Evolutionary conservation across 164 flowering plant genomes (phyloP), one percentile per base, ranked within the genome.

Genomic region (Saururus chinensis): DNA sequence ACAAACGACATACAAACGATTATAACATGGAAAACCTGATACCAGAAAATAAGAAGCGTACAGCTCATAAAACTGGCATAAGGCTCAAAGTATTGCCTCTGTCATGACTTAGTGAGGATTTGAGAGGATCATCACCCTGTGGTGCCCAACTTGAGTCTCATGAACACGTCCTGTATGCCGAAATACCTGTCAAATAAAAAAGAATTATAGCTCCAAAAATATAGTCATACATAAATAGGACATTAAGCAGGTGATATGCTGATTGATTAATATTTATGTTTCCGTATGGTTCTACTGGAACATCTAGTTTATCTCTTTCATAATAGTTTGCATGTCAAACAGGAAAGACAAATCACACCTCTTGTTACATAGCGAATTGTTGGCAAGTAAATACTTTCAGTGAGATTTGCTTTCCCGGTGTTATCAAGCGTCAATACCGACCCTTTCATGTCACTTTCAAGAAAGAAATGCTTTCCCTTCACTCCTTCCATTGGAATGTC

Each of bases 101-200:
- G 8, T 0, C 73, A n/a, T n/a, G n/a, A n/a, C n/a, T n/a, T 61
- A 74, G 17, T 78, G 81, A 62, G 90, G 92, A 73, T 83, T 89
- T 63, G 74, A 40, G 22, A 92, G 82, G 65, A 83, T 78, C 70
- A 89, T 72, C 35, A 90, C 95, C 10, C 97, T 92, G 35, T 88
- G 77, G 73, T 85, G 97, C 24, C 96, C 92, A 71, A 82, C 77
- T 55, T 97, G 73, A 52, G 73, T 81, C 81, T 93, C 98, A 69
- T 81, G 82, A 56, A 90, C 73, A 58, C 97, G 97, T 40, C 95
- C 95, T 64, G 90, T 84, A 78, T 93, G 98, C 48, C 92, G 86
- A 66, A 93, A 90, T 55, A 88, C 91, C 98, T 93, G 76, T 51
- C 56, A 66, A 52, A n/a, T 53, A 64, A 17, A 61, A 12, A 56